Evolutionary conservation across 2,329 filamentous ascomycete species (phyloP).

Genomic region (Talaromyces islandicus): DNA sequence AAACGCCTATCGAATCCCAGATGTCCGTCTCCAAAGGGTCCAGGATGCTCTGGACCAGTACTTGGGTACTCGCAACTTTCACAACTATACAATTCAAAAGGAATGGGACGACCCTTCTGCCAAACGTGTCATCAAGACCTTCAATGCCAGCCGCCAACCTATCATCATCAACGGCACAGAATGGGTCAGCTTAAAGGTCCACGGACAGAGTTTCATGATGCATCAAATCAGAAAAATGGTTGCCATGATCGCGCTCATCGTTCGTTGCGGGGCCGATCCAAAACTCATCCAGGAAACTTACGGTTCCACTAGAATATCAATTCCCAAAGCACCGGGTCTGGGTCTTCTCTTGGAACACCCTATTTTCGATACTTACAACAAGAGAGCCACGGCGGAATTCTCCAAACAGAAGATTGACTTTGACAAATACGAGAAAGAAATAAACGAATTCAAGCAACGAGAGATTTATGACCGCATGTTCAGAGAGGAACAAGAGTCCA

Average conservation of each 20-base stretch:
- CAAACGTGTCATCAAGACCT: constrained; percentile 88
- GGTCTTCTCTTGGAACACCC: constrained; percentile 84
- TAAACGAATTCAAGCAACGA: constrained; percentile 82
- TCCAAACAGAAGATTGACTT: constrained; percentile 71
- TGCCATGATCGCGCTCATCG: constrained; percentile 77
- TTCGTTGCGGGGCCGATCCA: constrained; percentile 73
- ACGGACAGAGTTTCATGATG: constrained; percentile 99
- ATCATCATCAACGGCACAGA: constrained; percentile 87
- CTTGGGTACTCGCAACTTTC: constrained; percentile 81
- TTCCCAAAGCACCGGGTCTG: constrained; percentile 88
- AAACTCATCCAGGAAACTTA: constrained; percentile 70
- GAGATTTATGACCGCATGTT: constrained; percentile 93
- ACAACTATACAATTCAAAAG: constrained; percentile 97
- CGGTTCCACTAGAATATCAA: constrained; percentile 65
- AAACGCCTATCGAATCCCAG: constrained; percentile 73
- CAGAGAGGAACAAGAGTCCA: constrained; percentile 77
- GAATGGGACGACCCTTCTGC: constrained; percentile 71
- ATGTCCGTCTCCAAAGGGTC: constrained; percentile 64
- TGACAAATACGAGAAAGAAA: constrained; percentile 66
- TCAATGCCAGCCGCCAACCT: constrained; percentile 67
- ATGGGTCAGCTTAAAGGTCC: constrained; percentile 92
- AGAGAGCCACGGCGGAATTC: constrained; percentile 55
- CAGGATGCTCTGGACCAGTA: constrained; percentile 71
- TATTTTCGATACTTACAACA: constrained; percentile 86
- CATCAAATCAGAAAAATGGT: constrained; percentile 99